A percentile compares a stretch with the other conserved stretches of the same genome.
Conservation (phyloP, 495 filamentous ascomycete species). For the Pseudotulostoma volvatum region DNA sequence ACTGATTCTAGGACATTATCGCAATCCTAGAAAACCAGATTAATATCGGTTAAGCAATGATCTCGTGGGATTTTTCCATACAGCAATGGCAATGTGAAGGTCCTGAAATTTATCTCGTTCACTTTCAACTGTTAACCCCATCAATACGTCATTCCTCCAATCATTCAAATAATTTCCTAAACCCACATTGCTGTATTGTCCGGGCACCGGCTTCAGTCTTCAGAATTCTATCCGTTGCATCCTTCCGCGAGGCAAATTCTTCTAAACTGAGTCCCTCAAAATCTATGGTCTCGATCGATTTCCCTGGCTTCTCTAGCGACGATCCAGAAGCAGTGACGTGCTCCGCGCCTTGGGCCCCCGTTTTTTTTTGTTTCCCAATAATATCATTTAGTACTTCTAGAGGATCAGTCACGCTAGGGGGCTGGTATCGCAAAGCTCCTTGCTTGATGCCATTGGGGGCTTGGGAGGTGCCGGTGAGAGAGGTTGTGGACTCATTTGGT, state of each 20-base stretch:
- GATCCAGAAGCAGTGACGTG: background rate
- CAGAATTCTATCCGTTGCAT: constrained; percentile 16
- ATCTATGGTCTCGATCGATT: constrained; percentile 49
- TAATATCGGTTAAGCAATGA: no score
- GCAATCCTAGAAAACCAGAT: constrained; percentile 45
- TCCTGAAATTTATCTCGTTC: constrained; percentile 85
- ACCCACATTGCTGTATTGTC: constrained; percentile 60
- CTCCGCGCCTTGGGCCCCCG: constrained; percentile 3
- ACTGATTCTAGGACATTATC: constrained; percentile 89
- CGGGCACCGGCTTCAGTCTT: constrained; percentile 42
- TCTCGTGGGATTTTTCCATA: no score
- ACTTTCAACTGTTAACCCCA: constrained; percentile 45
- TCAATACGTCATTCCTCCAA: constrained; percentile 8
- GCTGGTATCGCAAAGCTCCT: constrained; percentile 28
- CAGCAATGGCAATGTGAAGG: constrained; percentile 65
- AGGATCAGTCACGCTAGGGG: constrained; percentile 47
- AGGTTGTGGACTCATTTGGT: constrained; percentile 54
- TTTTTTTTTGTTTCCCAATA: constrained; percentile 37
- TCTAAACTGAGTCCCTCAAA: constrained; percentile 62
- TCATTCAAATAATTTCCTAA: constrained; percentile 9
- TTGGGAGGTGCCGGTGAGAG: constrained; percentile 43
- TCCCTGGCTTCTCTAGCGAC: constrained; percentile 19
- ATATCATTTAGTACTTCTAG: constrained; percentile 56
- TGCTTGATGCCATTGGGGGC: constrained; percentile 54
- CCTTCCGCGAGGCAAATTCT: constrained; percentile 42